Evolutionary conservation across 2,329 filamentous ascomycete species (phyloP).

Genomic region (Fusarium illudens): DNA sequence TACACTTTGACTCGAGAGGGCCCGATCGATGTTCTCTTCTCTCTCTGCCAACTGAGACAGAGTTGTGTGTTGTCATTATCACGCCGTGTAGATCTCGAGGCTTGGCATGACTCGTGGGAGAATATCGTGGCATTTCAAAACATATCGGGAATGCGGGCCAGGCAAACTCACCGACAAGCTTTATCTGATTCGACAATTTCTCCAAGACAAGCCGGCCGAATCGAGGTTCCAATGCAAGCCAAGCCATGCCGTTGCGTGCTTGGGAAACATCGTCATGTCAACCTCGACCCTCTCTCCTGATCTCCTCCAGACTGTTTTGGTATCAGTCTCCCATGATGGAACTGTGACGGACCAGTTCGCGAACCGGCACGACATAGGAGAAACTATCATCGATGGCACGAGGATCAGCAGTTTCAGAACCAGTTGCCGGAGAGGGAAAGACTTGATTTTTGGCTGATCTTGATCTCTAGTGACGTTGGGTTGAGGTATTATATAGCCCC

Average conservation of each 20-base stretch:
- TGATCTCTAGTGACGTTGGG: not conserved
- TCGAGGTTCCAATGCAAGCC: not conserved
- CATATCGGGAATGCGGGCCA: not conserved
- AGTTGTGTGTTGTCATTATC: not conserved
- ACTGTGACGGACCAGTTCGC: not conserved
- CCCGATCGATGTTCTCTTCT: not conserved
- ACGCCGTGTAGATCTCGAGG: not conserved
- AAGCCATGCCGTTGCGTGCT: not conserved
- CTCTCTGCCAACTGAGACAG: not conserved
- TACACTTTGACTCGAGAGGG: not conserved
- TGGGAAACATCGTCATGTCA: not conserved
- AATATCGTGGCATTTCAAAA: not conserved
- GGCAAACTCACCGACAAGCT: not conserved
- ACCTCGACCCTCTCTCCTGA: not conserved
- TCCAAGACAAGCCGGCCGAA: not conserved
- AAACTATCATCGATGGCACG: not conserved
- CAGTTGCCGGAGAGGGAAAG: not conserved
- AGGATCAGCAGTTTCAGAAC: constrained; percentile 1
- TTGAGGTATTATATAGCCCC: not conserved
- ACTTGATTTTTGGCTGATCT: constrained; percentile 14
- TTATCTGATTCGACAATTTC: not conserved
- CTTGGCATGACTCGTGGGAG: not conserved
- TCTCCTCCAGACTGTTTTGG: not conserved
- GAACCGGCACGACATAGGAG: not conserved
- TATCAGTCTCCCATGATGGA: not conserved